Evolutionary conservation across 768 basidiomycete species (phyloP), one percentile per base, ranked within the genome.

Genomic region (Lentinula lateritia): DNA sequence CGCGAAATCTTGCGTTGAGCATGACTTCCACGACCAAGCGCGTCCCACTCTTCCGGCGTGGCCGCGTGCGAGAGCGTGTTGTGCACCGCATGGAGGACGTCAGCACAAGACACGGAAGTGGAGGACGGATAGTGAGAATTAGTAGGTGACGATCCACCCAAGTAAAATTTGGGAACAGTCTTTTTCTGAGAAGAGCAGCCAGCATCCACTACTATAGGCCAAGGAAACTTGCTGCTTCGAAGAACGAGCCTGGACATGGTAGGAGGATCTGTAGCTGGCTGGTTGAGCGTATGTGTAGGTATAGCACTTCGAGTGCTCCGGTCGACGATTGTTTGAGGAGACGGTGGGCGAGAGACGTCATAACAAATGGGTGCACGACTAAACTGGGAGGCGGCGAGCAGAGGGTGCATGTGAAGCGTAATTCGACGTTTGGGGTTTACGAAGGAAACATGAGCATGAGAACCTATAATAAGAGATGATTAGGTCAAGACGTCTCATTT

Each of bases 191-290:
- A 68, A 15, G 59, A 38, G 18, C 50, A 60, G 3, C 59, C 50
- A 9, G 59, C 50, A 23, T 73, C 73, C 36, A 85, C 84, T 41
- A 83, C 62, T 61, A 88, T 77, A 0, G 82, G 74, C 87, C 87
- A 88, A 3, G 86, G 85, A 62, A 88, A 78, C 62, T 83, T 81
- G 58, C 83, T 78, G 38, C 80, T 81, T 42, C 76, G 78, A 7
- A 89, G 76, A 10, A 84, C 74, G 36, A 88, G 75, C 20, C 75
- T 76, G 1, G 78, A 72, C 52, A 75, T 73, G 0, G 74, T 82
- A 2, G 83, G 80, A 0, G 87, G 87, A 61, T 86, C 83, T 2
- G 87, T 89, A 15, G 87, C 85, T 6, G 87, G 84, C 66, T 87
- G 83, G 1, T 79, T 70, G 48, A 89, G 80, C 0, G 82, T 85